A percentile compares a stretch with the other conserved stretches of the same genome.
Evolutionary conservation across 2,329 filamentous ascomycete genomes (phyloP).

Genomic region (Fonsecaea erecta): DNA sequence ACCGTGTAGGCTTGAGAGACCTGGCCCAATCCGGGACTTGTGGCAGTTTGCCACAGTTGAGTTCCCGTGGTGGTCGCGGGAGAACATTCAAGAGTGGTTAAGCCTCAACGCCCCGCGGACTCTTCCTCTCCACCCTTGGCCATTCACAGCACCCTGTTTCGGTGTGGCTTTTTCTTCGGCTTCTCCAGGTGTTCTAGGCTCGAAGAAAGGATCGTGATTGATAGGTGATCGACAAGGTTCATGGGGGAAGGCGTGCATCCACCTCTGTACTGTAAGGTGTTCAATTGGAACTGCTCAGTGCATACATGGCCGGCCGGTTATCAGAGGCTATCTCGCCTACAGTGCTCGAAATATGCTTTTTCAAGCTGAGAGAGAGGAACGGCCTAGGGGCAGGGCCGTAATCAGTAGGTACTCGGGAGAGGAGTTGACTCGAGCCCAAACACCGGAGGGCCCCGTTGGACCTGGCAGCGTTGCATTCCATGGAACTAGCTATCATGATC

Average conservation of each 20-base stretch:
- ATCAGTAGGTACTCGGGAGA: neutral
- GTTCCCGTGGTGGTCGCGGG: slow-evolving; percentile 1
- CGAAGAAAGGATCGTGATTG: neutral
- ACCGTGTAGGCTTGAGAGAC: neutral
- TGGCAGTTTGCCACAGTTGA: neutral
- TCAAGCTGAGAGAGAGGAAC: neutral
- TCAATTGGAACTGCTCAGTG: neutral
- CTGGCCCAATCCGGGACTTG: neutral
- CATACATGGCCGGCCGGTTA: neutral
- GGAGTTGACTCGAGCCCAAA: neutral
- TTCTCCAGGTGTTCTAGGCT: neutral
- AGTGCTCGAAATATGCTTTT: neutral
- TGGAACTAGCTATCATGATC: neutral
- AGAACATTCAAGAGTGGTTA: neutral
- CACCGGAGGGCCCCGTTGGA: neutral
- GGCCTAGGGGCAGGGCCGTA: neutral
- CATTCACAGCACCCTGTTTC: neutral
- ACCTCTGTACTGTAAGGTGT: neutral
- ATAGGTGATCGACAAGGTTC: neutral
- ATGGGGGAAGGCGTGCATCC: neutral
- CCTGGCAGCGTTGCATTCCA: neutral
- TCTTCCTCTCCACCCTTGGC: neutral
- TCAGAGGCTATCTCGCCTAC: neutral
- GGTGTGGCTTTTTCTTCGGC: neutral
- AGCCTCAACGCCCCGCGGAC: neutral